Conservation (phyloP, 2,329 filamentous ascomycete genomes). For the Penicillium sp. region DNA sequence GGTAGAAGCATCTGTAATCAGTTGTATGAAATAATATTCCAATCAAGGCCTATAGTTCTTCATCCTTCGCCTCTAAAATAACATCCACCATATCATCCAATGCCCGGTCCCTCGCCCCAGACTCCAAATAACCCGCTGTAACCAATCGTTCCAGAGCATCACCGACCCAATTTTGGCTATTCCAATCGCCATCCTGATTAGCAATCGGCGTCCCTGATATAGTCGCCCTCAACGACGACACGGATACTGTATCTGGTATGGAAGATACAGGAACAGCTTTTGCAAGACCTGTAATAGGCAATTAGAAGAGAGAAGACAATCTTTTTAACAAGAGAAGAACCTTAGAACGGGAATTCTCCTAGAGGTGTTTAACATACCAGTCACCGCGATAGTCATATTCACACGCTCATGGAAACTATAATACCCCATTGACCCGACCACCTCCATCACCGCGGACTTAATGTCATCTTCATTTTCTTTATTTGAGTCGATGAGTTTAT, state of each 20-base stretch:
- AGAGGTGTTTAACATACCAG: conserved; percentile 1
- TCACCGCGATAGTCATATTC: conserved; percentile 12
- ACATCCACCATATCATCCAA: conserved; percentile 24
- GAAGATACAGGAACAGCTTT: conserved; percentile 9
- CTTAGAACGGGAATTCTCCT: not conserved
- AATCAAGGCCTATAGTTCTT: not conserved
- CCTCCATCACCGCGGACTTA: conserved; percentile 19
- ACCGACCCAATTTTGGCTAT: conserved; percentile 24
- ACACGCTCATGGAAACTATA: conserved; percentile 17
- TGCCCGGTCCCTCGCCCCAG: conserved; percentile 2
- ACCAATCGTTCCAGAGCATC: conserved; percentile 20
- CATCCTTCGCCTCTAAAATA: conserved; percentile 22
- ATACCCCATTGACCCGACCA: conserved; percentile 17
- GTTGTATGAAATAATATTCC: no score
- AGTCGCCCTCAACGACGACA: not conserved
- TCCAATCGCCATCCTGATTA: conserved; percentile 17
- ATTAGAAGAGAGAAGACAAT: not conserved
- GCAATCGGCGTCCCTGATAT: conserved; percentile 10
- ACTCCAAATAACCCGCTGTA: conserved; percentile 13
- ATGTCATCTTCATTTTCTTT: not conserved
- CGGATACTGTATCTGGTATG: not conserved
- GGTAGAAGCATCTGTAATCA: no score
- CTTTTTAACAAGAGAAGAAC: not conserved
- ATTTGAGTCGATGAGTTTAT: not conserved
- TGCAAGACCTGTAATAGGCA: conserved; percentile 5